Evolutionary conservation across 2,329 filamentous ascomycete genomes (phyloP).

Genomic region (Colletotrichum chrysophilum): DNA sequence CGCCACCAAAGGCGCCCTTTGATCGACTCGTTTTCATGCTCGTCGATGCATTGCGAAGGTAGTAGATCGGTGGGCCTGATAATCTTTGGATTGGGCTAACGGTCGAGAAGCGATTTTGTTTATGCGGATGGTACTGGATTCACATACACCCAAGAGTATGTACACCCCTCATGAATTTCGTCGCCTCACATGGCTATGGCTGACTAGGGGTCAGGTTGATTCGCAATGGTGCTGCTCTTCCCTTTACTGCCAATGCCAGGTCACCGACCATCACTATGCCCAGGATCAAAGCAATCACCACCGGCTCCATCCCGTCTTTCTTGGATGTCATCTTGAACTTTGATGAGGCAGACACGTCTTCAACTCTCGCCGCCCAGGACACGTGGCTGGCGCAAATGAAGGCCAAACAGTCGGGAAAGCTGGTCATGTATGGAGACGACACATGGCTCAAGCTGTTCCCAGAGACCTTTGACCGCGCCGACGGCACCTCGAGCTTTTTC

Average conservation of each 20-base stretch:
- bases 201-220: slow-evolving; percentile 69
- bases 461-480: slow-evolving; percentile 80
- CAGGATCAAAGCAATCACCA: slow-evolving; percentile 94
- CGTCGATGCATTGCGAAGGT: slow-evolving; percentile 92
- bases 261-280: slow-evolving; percentile 99
- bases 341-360: slow-evolving; percentile 90
- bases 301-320: slow-evolving; percentile 97
- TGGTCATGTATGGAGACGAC: slow-evolving; percentile 97
- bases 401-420: slow-evolving; percentile 70
- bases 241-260: slow-evolving; percentile 95
- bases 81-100: background rate
- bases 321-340: slow-evolving; percentile 97
- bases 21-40: slow-evolving; percentile 97
- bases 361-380: slow-evolving; percentile 86
- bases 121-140: slow-evolving; percentile 84
- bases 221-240: slow-evolving; percentile 80
- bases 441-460: slow-evolving; percentile 99
- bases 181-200: background rate
- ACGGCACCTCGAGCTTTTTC: slow-evolving; percentile 98
- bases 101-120: slow-evolving; percentile 81
- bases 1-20: slow-evolving; percentile 73
- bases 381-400: slow-evolving; percentile 96
- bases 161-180: background rate
- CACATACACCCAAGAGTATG: slow-evolving; percentile 83
- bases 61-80: slow-evolving; percentile 22